Conservation (phyloP, 345 rosid genomes). For the Acer negundo region DNA sequence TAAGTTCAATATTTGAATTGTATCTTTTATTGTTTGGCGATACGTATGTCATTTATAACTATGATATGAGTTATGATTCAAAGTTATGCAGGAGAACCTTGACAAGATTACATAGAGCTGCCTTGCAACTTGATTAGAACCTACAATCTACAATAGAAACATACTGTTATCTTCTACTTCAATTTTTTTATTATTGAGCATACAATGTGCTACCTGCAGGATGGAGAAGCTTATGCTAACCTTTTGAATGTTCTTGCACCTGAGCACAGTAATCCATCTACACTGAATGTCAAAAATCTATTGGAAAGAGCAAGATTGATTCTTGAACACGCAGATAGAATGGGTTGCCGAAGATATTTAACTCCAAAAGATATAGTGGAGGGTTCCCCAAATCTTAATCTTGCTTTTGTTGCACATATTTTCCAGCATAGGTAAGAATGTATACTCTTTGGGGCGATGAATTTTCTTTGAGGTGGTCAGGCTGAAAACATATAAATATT, state of each 20-base stretch:
- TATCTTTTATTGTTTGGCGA: not conserved
- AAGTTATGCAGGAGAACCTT: not conserved
- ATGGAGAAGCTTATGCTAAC: slow-evolving; percentile 95
- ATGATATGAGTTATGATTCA: not conserved
- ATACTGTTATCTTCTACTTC: not conserved
- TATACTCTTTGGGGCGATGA: not conserved
- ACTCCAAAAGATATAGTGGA: slow-evolving; percentile 95
- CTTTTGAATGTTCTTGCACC: slow-evolving; percentile 92
- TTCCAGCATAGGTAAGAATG: slow-evolving; percentile 90
- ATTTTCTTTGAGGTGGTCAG: not conserved
- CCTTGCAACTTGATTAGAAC: not conserved
- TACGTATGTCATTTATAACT: not conserved
- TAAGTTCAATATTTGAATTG: slow-evolving; percentile 10
- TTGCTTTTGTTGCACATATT: slow-evolving; percentile 96
- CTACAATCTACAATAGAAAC: not conserved
- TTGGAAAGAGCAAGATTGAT: slow-evolving; percentile 78
- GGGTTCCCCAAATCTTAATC: slow-evolving; percentile 96
- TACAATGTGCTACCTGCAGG: slow-evolving; percentile 52
- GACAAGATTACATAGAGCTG: not conserved
- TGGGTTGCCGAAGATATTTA: slow-evolving; percentile 97
- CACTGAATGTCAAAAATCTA: slow-evolving; percentile 50
- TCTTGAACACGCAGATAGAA: slow-evolving; percentile 95
- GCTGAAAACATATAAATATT: not conserved
- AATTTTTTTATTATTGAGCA: slow-evolving; percentile 18
- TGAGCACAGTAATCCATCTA: slow-evolving; percentile 71